These are phyloP conservation scores for Thinopyrum elongatum DNA, from an alignment of 176 grass and related monocot genomes.

Conservation along the genomic window DNA sequence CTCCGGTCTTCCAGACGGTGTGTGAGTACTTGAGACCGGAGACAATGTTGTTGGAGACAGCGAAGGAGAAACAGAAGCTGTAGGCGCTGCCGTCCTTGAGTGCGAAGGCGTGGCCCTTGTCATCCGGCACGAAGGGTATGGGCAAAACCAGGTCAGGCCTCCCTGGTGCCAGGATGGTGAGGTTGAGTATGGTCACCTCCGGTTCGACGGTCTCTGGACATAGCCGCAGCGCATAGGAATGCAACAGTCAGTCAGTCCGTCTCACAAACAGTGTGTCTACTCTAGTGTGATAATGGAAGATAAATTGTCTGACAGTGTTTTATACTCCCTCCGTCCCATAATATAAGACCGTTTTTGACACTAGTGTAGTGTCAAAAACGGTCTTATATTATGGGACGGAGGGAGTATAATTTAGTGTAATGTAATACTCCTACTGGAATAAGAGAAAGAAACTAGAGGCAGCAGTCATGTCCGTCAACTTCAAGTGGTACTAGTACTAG, in stretches of 20 bases:
- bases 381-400: no score
- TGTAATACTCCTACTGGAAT: no score
- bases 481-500: no score
- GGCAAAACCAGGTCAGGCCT: conserved; percentile 47
- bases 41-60: conserved; percentile 78
- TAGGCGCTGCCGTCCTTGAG: conserved; percentile 77
- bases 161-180: conserved; percentile 60
- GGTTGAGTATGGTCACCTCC: conserved; percentile 65
- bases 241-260: background rate
- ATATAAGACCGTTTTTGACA: no score
- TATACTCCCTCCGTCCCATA: no score
- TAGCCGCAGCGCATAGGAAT: background rate
- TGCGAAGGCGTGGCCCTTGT: conserved; percentile 52
- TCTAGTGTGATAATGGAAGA: background rate
- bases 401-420: no score
- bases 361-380: no score
- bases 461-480: no score
- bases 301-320: background rate
- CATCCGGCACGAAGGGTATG: conserved; percentile 58
- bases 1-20: conserved; percentile 78
- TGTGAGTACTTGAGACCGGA: conserved; percentile 84
- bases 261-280: background rate
- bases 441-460: no score
- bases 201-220: conserved; percentile 63
- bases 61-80: conserved; percentile 71